Base-by-base conservation (phyloP, 129 eudicot genomes). In the Cynara cardunculus region DNA sequence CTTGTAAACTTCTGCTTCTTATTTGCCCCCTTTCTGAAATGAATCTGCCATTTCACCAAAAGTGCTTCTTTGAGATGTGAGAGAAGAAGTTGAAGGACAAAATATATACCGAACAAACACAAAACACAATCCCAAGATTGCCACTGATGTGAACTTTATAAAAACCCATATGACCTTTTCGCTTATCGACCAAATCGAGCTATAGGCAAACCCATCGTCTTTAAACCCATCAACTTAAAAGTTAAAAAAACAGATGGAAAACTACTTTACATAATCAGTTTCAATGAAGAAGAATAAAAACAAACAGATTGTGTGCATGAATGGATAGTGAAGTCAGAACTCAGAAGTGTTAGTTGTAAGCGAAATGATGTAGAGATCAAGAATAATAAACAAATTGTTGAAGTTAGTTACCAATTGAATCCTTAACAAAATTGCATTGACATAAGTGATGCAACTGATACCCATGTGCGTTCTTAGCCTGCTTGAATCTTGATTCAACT, bases 51-150 rank as follows among this genome's bases (percentile, higher is more conserved):
- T 86, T 34, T 95, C 97, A 83, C 92, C 97, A 78, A 95, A 95
- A 28, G 93, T 92, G 37, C 91, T 91, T 78, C 99, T 90, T 84
- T 90, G 96, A 74, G 86, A 80, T 18, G 89, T 80, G 6, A 95
- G 88, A 18, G 94, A 83, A 72, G 84, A 80, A 78, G 92, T 88
- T 32, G 93, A 83, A 78, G 93, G 81, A 3, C 97, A 92, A 84
- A 95, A 95, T 16, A 89, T 74, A 87, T 90, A 89, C 99, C 99
- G 92, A 26, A 92, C 81, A 37, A 92, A 84, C 21, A 95, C 86
- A 80, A 95, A 95, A 84, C 99, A 95, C 85, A 95, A 56, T 73
- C 99, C 99, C 87, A 95, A 80, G 12, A 90, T 74, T 25, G 89
- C 89, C 7, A 88, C 94, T 26, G 96, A 90, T 30, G 90, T 84